Evolutionary conservation across 2,329 filamentous ascomycete species (phyloP), one percentile per base, ranked within the genome.

Genomic region (Exophiala mesophila): DNA sequence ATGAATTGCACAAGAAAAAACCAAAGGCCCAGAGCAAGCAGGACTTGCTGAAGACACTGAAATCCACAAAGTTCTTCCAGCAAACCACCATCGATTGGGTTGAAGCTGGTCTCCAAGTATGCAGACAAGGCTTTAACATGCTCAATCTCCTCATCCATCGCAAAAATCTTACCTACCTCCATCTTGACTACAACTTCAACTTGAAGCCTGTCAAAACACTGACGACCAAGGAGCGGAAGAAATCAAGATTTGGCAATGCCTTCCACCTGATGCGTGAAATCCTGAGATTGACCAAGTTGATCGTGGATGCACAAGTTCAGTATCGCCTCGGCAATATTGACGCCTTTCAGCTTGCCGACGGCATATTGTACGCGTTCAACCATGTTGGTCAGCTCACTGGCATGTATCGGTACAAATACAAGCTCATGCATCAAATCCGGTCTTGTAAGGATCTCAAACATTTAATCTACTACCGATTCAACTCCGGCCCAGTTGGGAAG

Each of bases 401-500:
- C 63, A 98, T 98, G 92, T 98, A 98, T 69, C 85, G 92, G 48
- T 98, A 98, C 77, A 98, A 98, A 74, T 98, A 98, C 73, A 98
- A 98, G 74, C 76, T 98, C 43, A 98, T 98, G 92, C 92, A 98
- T 64, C 92, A 98, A 66, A 98, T 98, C 57, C 87, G 92, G 57
- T 94, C 92, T 1, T 98, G 92, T 74, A 98, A 98, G 68, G 92
- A 98, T 68, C 66, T 98, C 61, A 98, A 98, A 77, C 92, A 98
- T 77, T 71, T 98, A 49, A 97, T 98, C 54, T 98, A 98, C 71
- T 97, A 97, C 66, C 85, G 90, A 36, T 98, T 98, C 71, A 98
- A 98, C 65, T 89, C 88, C 45, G 92, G 89, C 0, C 86, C 90
- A 8, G 94, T 98, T 15, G 92, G 92, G 6, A 98, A 98, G 64